phyloP scores from a whole-genome alignment of 1,139 yeast species.

The Debaryomyces robertsiae region DNA sequence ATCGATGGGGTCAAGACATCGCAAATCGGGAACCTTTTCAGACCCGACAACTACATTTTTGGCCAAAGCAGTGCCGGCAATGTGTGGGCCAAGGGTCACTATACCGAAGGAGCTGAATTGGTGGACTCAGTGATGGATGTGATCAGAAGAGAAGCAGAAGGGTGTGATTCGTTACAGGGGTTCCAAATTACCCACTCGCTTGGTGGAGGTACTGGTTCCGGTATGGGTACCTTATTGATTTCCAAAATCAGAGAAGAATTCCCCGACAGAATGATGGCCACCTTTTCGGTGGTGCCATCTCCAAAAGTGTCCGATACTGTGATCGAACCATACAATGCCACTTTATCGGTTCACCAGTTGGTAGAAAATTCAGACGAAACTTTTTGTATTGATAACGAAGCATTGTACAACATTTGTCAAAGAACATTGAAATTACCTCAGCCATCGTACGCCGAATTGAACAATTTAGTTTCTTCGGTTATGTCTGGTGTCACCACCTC shows the following conservation, averaged over 20 bases:
- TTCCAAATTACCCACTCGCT: conserved; percentile 92
- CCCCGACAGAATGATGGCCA: conserved; percentile 95
- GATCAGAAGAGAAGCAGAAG: conserved; percentile 91
- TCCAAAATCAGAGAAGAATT: conserved; percentile 84
- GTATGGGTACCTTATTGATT: conserved; percentile 87
- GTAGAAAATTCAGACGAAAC: conserved; percentile 91
- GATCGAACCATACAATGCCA: conserved; percentile 92
- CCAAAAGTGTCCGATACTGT: conserved; percentile 92
- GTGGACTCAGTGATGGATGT: conserved; percentile 88
- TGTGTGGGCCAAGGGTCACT: conserved; percentile 96
- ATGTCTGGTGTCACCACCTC: conserved; percentile 94
- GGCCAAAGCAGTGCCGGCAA: conserved; percentile 94
- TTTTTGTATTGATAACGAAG: conserved; percentile 93
- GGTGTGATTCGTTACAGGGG: conserved; percentile 89
- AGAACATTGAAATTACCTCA: conserved; percentile 77
- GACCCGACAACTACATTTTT: conserved; percentile 87
- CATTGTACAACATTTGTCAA: conserved; percentile 85
- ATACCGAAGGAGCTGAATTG: conserved; percentile 93
- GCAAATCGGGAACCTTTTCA: conserved; percentile 75
- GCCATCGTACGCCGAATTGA: conserved; percentile 78
- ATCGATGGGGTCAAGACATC: conserved; percentile 82
- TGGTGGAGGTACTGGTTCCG: conserved; percentile 98
- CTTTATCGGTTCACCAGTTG: conserved; percentile 88
- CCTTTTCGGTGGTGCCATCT: conserved; percentile 89
- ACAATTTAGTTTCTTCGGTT: conserved; percentile 80